phyloP scores from a whole-genome alignment of 129 eudicot species.

The Apium graveolens region DNA sequence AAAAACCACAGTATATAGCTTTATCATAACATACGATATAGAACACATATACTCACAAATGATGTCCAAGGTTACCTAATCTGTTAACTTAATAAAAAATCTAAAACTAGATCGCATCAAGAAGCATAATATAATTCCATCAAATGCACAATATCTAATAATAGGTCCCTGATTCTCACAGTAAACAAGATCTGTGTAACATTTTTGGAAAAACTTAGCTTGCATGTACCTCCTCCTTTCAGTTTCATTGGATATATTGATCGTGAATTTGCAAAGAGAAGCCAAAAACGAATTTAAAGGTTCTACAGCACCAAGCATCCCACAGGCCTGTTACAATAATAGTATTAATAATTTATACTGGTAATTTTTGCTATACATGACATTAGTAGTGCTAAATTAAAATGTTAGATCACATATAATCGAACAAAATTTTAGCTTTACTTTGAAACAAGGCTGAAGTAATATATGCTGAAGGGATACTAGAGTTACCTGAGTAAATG shows the following conservation, averaged over 20 bases:
- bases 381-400: conserved; percentile 7
- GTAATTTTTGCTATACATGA: conserved; percentile 1
- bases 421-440: neutral
- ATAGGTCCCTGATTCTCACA: conserved; percentile 14
- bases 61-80: too few relatives aligned
- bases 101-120: neutral
- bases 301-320: conserved; percentile 90
- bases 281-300: conserved; percentile 95
- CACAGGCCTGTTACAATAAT: conserved; percentile 69
- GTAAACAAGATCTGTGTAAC: conserved; percentile 2
- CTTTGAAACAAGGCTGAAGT: neutral
- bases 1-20: too few relatives aligned
- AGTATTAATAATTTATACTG: conserved; percentile 6
- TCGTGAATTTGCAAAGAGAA: conserved; percentile 97
- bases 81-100: too few relatives aligned
- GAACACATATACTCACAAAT: too few relatives aligned
- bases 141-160: neutral
- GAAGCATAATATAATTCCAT: neutral
- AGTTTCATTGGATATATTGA: conserved; percentile 61
- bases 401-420: conserved; percentile 5
- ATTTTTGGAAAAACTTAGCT: neutral
- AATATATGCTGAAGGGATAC: neutral
- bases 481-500: conserved; percentile 81
- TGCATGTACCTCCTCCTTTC: conserved; percentile 67
- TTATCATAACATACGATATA: too few relatives aligned